Base-by-base conservation (phyloP, 257 asterid genomes). In the Solanum neorickii region DNA sequence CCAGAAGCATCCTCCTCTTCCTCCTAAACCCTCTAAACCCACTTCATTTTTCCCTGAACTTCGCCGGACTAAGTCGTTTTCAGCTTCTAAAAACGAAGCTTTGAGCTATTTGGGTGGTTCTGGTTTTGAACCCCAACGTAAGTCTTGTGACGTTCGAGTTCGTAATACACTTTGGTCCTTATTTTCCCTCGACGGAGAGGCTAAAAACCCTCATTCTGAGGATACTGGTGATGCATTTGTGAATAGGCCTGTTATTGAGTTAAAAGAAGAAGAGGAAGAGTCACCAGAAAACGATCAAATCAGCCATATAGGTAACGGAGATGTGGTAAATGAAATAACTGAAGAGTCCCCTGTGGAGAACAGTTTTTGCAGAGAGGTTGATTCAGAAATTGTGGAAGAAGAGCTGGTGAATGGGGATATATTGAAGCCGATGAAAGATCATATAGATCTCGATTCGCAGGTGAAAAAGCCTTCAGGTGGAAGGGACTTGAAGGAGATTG, bases 131-230 rank as follows among this genome's bases (percentile, higher is more conserved):
- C 99, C 99, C 25, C 96, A 94, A 89, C 91, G 98, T 29, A 96
- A 95, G 90, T 96, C 99, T 25, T 94, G 98, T 86, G 98, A 96
- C 92, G 99, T 96, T 84, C 92, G 99, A 69, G 97, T 70, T 5
- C 92, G 97, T 59, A 94, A 84, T 76, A 92, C 97, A 41, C 96
- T 96, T 21, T 94, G 91, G 86, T 80, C 94, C 23, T 93, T 96
- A 27, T 94, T 96, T 82, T 72, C 95, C 6, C 87, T 91, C 82
- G 95, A 93, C 88, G 92, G 91, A 88, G 93, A 87, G 21, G 73
- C 84, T 23, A 93, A 90, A 62, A 70, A 83, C 75, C 91, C 80
- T 23, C 78, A 35, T 72, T 68, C 86, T 20, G 74, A 76, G 62
- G 90, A 77, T 20, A 70, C 44, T 41, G 75, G 27, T 29, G 89